These are phyloP conservation scores for Annulohypoxylon truncatum DNA, from an alignment of 2,329 filamentous ascomycete species.

Conservation along the genomic window DNA sequence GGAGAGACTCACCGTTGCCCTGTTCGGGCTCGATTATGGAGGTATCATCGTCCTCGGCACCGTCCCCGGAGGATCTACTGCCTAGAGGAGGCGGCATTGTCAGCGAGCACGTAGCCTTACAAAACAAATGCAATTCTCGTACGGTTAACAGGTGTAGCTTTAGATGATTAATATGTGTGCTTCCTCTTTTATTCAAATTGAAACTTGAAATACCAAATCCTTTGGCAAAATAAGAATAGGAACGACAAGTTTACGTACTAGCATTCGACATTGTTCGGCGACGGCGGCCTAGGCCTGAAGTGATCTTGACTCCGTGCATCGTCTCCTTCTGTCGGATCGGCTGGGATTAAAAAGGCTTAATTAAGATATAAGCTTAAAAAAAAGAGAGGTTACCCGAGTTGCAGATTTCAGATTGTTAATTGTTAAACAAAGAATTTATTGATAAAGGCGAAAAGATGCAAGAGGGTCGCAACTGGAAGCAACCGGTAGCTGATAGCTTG, in stretches of 20 bases:
- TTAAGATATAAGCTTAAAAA: slow-evolving; percentile 15
- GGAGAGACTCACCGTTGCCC: slow-evolving; percentile 79
- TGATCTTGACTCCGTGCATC: slow-evolving; percentile 47
- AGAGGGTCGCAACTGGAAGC: slow-evolving; percentile 19
- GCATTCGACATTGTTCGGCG: slow-evolving; percentile 47
- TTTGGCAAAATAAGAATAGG: background rate
- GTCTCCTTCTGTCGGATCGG: slow-evolving; percentile 18
- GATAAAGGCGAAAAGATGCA: slow-evolving; percentile 9
- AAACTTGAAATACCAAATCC: background rate
- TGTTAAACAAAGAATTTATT: slow-evolving; percentile 3
- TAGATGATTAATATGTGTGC: background rate
- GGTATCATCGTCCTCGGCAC: slow-evolving; percentile 76
- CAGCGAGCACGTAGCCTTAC: slow-evolving; percentile 19
- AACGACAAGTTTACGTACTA: slow-evolving; percentile 42
- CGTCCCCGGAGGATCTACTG: slow-evolving; percentile 64
- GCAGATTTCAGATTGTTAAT: background rate
- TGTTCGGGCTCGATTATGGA: slow-evolving; percentile 89
- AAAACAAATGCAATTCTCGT: slow-evolving; percentile 1
- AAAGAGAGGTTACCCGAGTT: background rate
- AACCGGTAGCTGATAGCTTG: background rate
- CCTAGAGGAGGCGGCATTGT: slow-evolving; percentile 39
- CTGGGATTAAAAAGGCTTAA: background rate
- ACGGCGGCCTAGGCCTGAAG: slow-evolving; percentile 44
- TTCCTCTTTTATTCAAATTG: slow-evolving; percentile 2
- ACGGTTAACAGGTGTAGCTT: background rate